Conservation (phyloP, 2,329 filamentous ascomycete species). For the Aureobasidium sp. region DNA sequence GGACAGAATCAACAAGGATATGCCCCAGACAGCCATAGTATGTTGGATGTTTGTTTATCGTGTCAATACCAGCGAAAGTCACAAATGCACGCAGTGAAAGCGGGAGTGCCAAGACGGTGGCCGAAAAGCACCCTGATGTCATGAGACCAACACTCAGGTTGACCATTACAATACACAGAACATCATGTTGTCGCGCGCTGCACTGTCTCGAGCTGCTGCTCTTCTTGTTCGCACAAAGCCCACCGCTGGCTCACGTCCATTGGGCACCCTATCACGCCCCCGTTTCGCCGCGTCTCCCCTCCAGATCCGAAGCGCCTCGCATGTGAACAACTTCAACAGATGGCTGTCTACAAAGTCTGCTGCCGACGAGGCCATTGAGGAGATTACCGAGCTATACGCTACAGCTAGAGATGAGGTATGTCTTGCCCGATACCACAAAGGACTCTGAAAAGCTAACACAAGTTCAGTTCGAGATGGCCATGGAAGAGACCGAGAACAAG, state of each 20-base stretch:
- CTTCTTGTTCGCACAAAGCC: slow-evolving; percentile 17
- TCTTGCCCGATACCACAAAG: too few relatives aligned
- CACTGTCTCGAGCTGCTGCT: slow-evolving; percentile 17
- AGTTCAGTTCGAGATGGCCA: slow-evolving; percentile 40
- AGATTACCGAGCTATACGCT: slow-evolving; percentile 34
- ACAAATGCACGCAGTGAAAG: neutral
- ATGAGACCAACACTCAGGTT: neutral
- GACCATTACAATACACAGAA: neutral
- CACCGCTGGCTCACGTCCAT: slow-evolving; percentile 4
- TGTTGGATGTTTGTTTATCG: neutral
- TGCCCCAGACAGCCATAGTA: slow-evolving; percentile 35
- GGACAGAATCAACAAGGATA: slow-evolving; percentile 32
- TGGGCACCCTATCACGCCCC: slow-evolving; percentile 17
- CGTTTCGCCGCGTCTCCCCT: neutral
- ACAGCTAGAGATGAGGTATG: slow-evolving; percentile 30
- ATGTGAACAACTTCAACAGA: slow-evolving; percentile 19
- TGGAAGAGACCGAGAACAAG: slow-evolving; percentile 45
- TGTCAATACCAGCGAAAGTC: too few relatives aligned
- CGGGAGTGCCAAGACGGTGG: neutral
- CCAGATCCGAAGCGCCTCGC: slow-evolving; percentile 20
- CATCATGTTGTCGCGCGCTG: slow-evolving; percentile 11
- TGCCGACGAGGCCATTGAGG: slow-evolving; percentile 33
- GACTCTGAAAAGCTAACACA: neutral
- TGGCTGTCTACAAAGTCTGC: slow-evolving; percentile 24
- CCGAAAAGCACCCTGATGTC: slow-evolving; percentile 13